Percentiles rank a stretch among this genome's conserved stretches.
phyloP scores from a whole-genome alignment of 2,329 filamentous ascomycete species.

The Sclerotinia spermophila region DNA sequence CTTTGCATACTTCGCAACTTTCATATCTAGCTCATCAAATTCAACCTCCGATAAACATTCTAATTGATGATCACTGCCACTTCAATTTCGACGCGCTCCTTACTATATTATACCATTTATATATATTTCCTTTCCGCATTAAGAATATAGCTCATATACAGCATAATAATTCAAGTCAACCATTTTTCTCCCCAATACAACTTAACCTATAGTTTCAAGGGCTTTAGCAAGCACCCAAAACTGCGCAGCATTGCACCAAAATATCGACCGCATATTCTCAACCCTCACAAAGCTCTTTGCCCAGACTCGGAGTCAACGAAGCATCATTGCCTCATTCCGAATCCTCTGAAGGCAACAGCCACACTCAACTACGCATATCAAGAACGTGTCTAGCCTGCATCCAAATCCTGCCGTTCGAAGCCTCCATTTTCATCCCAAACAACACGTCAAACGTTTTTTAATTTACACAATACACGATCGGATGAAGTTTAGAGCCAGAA shows the following conservation, averaged over 20 bases:
- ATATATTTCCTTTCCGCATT: constrained; percentile 1
- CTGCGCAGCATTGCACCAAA: constrained; percentile 9
- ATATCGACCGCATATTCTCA: constrained; percentile 12
- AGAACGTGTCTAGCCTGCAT: constrained; percentile 15
- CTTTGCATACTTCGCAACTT: constrained; percentile 2
- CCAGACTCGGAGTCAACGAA: constrained; percentile 11
- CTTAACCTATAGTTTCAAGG: constrained; percentile 9
- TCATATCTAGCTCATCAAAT: not conserved
- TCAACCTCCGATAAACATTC: constrained; percentile 1
- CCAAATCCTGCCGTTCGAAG: constrained; percentile 13
- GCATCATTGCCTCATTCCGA: constrained; percentile 10
- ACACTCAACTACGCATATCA: constrained; percentile 7
- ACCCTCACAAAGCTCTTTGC: not conserved
- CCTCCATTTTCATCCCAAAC: not conserved
- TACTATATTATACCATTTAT: constrained; percentile 6
- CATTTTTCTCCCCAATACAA: not conserved
- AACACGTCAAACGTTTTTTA: not conserved
- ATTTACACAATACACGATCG: constrained; percentile 12
- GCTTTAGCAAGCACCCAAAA: not conserved
- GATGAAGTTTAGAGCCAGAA: constrained; percentile 5
- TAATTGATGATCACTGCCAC: constrained; percentile 1
- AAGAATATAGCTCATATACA: not conserved
- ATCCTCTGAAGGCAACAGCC: constrained; percentile 13
- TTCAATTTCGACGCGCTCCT: not conserved
- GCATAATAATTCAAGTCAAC: constrained; percentile 2